Conservation (phyloP, 805 yeast species). For the Teunomyces tritomae region DNA sequence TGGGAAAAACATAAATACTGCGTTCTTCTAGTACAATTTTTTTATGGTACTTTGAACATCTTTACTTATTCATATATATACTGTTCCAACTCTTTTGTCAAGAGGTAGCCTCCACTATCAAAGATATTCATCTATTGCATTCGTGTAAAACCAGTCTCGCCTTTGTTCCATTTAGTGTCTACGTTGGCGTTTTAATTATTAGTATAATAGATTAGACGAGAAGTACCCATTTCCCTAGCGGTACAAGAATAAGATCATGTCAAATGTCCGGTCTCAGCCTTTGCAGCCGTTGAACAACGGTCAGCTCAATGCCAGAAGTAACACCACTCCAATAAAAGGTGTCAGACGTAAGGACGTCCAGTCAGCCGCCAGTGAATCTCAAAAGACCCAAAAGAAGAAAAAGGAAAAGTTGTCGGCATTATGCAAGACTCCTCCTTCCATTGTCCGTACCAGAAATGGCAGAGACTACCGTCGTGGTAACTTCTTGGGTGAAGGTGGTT, state of each 20-base stretch:
- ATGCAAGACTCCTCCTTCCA: slow-evolving; percentile 95
- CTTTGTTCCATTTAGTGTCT: not conserved
- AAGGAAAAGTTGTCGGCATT: slow-evolving; percentile 86
- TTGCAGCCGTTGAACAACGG: slow-evolving; percentile 55
- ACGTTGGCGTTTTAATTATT: not conserved
- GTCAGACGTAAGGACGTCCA: slow-evolving; percentile 24
- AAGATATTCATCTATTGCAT: slow-evolving; percentile 2
- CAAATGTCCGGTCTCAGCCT: slow-evolving; percentile 34
- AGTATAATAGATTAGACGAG: not conserved
- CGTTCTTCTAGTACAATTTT: slow-evolving; percentile 3
- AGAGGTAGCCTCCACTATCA: slow-evolving; percentile 2
- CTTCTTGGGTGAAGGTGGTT: slow-evolving; percentile 97
- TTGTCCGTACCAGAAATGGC: slow-evolving; percentile 83
- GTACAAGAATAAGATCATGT: slow-evolving; percentile 5
- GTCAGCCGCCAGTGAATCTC: slow-evolving; percentile 11
- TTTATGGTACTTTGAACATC: slow-evolving; percentile 3
- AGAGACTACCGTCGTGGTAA: slow-evolving; percentile 87
- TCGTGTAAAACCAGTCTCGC: not conserved
- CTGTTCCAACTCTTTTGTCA: slow-evolving; percentile 1
- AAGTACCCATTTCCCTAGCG: not conserved
- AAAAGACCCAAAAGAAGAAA: slow-evolving; percentile 53
- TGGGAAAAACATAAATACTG: slow-evolving; percentile 12
- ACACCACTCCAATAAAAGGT: slow-evolving; percentile 39
- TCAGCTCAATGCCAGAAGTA: slow-evolving; percentile 47
- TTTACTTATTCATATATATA: slow-evolving; percentile 1